phyloP scores from a whole-genome alignment of 352 stramenopile genomes.

The Globisporangium carolinianum region DNA sequence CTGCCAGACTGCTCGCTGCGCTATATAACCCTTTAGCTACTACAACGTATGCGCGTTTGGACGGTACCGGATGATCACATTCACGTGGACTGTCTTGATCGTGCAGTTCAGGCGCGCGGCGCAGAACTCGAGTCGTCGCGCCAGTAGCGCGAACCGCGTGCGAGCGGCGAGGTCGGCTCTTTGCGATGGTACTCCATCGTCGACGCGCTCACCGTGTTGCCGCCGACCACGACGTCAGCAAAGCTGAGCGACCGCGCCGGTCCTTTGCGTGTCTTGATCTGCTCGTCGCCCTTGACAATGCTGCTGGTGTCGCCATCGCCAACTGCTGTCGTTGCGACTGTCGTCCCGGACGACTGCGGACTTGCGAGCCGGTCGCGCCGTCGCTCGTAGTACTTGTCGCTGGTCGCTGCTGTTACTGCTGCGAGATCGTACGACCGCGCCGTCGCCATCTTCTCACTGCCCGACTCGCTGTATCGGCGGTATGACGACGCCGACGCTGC shows the following conservation, averaged over 20 bases:
- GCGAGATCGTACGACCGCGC: slow-evolving; percentile 38
- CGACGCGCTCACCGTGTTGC: slow-evolving; percentile 19
- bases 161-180: slow-evolving; percentile 36
- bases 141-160: slow-evolving; percentile 33
- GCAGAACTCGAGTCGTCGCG: slow-evolving; percentile 32
- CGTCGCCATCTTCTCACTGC: slow-evolving; percentile 45
- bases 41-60: too few species aligned
- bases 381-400: slow-evolving; percentile 40
- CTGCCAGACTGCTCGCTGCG: not conserved
- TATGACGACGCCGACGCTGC: slow-evolving; percentile 30
- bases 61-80: too few species aligned
- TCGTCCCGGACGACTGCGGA: slow-evolving; percentile 31
- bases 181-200: slow-evolving; percentile 19
- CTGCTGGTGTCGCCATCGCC: slow-evolving; percentile 6
- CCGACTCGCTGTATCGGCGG: slow-evolving; percentile 62
- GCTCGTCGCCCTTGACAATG: slow-evolving; percentile 13
- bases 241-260: slow-evolving; percentile 80
- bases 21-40: too few species aligned
- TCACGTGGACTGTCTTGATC: slow-evolving; percentile 26
- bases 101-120: not conserved
- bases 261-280: slow-evolving; percentile 39
- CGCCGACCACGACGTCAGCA: slow-evolving; percentile 73
- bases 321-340: slow-evolving; percentile 7
- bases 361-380: slow-evolving; percentile 26
- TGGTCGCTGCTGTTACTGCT: slow-evolving; percentile 11